Percentiles rank a stretch among this genome's conserved stretches.
These are phyloP conservation scores for Arachis monticola DNA, from an alignment of 331 rosid species.

Conservation along the genomic window DNA sequence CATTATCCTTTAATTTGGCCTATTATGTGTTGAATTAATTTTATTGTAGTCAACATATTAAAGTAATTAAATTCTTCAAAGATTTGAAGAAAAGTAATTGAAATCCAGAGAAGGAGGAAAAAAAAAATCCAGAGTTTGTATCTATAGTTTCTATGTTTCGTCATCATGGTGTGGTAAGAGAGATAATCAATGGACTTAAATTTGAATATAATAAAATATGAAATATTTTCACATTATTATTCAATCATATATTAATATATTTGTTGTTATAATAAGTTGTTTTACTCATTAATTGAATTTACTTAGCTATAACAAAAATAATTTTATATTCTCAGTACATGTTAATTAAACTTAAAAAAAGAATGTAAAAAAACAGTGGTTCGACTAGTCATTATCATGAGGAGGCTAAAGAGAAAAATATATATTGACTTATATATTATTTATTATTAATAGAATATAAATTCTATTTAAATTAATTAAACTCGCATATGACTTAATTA, in stretches of 20 bases:
- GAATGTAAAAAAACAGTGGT: background rate
- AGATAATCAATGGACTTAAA: no score
- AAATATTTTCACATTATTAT: no score
- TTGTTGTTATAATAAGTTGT: no score
- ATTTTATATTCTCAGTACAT: no score
- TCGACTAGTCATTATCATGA: slow-evolving; percentile 21
- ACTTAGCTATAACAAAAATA: no score
- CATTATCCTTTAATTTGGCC: slow-evolving; percentile 22
- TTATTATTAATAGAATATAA: no score
- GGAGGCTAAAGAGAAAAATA: background rate
- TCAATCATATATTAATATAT: no score
- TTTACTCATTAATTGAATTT: no score
- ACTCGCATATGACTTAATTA: no score
- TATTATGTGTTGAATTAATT: slow-evolving; percentile 30
- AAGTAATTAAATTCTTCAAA: slow-evolving; percentile 26
- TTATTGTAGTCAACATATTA: slow-evolving; percentile 36
- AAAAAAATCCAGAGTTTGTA: background rate
- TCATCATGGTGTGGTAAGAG: slow-evolving; percentile 10
- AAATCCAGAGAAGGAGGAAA: background rate
- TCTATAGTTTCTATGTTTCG: slow-evolving; percentile 27
- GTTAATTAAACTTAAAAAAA: background rate
- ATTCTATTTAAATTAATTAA: no score
- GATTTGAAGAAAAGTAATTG: slow-evolving; percentile 33
- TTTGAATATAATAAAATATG: no score
- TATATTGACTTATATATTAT: no score